Evolutionary conservation across 2,329 filamentous ascomycete genomes (phyloP).

Genomic region (Fusarium napiforme): DNA sequence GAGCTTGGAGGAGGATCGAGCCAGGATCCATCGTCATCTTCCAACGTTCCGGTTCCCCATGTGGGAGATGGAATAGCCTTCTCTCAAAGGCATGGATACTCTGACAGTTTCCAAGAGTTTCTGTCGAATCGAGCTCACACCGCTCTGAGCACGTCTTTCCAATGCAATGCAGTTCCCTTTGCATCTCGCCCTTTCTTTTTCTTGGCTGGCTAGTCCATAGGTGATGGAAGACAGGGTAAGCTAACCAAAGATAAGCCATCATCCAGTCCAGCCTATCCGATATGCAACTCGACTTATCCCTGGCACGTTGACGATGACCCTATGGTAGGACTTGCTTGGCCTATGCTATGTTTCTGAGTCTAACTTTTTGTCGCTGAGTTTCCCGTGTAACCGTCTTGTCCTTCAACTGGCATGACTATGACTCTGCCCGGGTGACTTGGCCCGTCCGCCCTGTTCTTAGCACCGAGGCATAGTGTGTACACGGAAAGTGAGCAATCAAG

Average conservation of each 20-base stretch:
- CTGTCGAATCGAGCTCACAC: constrained; percentile 12
- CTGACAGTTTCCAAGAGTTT: constrained; percentile 8
- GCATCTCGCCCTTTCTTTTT: constrained; percentile 21
- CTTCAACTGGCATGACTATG: constrained; percentile 29
- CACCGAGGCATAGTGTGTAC: constrained; percentile 4
- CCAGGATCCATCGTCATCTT: constrained; percentile 31
- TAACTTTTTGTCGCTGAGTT: constrained; percentile 6
- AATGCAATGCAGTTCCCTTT: constrained; percentile 6
- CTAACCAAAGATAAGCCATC: constrained; percentile 23
- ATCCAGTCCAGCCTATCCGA: constrained; percentile 7
- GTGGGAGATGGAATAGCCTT: not conserved
- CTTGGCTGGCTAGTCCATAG: constrained; percentile 9
- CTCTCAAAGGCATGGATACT: constrained; percentile 1
- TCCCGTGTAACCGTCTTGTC: constrained; percentile 26
- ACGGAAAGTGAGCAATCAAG: not conserved
- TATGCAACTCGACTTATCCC: constrained; percentile 15
- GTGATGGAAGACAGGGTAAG: constrained; percentile 25
- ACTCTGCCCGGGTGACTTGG: constrained; percentile 29
- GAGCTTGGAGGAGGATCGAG: constrained; percentile 4
- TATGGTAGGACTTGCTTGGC: constrained; percentile 26
- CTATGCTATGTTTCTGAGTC: constrained; percentile 15
- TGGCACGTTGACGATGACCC: constrained; percentile 20
- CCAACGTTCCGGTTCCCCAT: constrained; percentile 16
- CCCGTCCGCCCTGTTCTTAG: constrained; percentile 37
- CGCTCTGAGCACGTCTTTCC: constrained; percentile 15